Base-by-base conservation (phyloP, 768 basidiomycete species). In the Paxillus involutus region DNA sequence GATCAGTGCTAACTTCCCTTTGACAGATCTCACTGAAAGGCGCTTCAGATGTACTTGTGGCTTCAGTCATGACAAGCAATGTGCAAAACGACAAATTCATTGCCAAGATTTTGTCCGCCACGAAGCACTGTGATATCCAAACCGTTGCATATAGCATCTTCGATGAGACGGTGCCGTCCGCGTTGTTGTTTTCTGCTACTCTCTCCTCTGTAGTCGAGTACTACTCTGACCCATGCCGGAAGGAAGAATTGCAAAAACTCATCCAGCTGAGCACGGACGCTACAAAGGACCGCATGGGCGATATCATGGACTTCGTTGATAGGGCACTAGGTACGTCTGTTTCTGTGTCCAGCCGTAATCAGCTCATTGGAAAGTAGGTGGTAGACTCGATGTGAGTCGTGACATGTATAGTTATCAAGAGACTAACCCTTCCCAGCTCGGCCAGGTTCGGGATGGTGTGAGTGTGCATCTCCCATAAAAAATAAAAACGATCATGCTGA, bases 141-240 rank as follows among this genome's bases (percentile, higher is more conserved):
- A 53, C 77, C 21, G 63, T 84, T n/a, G 76, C 82, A 1, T 66
- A 71, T n/a, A 71, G 73, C 26, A 69, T 83, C 8, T 80, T 88
- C 58, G 74, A 77, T 8, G 79, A 84, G 44, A 64, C 77, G 14
- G 75, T 86, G 12, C 82, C 84, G 6, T 82, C 82, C 14, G 77
- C 80, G 3, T 71, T 81, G 0, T 62, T 80, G 6, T 86, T 81
- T 70, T 82, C 83, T 1, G 75, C 82, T 47, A 75, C 78, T 11
- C 66, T 88, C 40, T 73, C 80, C 3, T 77, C 80, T 50, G 76
- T 85, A 21, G 73, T 89, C 46, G 73, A 86, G 61, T 86, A 81
- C 68, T 89, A 82, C 59, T 69, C 88, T 13, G 71, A 75, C 10
- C 72, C 75, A 1, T 65, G 63, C 40, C 68, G 69, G 56, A 45